Evolutionary conservation across 352 stramenopile species (phyloP).

Genomic region (Pythium sp.): DNA sequence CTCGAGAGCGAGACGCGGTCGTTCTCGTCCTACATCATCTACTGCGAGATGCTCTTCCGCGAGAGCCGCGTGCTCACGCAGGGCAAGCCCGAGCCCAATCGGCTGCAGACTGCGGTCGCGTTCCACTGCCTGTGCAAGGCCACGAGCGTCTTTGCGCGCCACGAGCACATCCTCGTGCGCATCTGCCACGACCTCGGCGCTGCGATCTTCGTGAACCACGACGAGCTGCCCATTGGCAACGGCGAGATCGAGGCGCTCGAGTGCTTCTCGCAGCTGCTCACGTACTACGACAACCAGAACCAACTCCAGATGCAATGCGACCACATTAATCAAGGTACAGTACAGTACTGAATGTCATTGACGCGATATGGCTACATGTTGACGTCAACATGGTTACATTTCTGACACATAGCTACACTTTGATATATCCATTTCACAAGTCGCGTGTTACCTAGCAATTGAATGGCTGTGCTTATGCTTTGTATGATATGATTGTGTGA

Average conservation of each 20-base stretch:
- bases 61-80: conserved; percentile 57
- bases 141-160: conserved; percentile 52
- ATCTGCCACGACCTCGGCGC: conserved; percentile 61
- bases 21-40: conserved; percentile 70
- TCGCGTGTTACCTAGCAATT: background rate
- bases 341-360: background rate
- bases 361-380: background rate
- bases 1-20: conserved; percentile 34
- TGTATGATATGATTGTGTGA: background rate
- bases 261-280: conserved; percentile 51
- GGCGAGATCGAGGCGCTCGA: conserved; percentile 58
- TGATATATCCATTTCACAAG: background rate
- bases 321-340: conserved; percentile 42
- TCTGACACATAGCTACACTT: background rate
- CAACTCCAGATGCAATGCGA: conserved; percentile 46
- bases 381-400: conserved; percentile 2
- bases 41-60: conserved; percentile 72
- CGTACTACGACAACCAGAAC: conserved; percentile 59
- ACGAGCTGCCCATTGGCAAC: conserved; percentile 22
- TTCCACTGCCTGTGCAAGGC: conserved; percentile 76
- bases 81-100: conserved; percentile 63
- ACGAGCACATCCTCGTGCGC: conserved; percentile 49
- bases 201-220: conserved; percentile 57
- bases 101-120: conserved; percentile 64
- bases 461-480: background rate